Evolutionary conservation across 768 basidiomycete species (phyloP).

Genomic region (Boletus sensibilis): DNA sequence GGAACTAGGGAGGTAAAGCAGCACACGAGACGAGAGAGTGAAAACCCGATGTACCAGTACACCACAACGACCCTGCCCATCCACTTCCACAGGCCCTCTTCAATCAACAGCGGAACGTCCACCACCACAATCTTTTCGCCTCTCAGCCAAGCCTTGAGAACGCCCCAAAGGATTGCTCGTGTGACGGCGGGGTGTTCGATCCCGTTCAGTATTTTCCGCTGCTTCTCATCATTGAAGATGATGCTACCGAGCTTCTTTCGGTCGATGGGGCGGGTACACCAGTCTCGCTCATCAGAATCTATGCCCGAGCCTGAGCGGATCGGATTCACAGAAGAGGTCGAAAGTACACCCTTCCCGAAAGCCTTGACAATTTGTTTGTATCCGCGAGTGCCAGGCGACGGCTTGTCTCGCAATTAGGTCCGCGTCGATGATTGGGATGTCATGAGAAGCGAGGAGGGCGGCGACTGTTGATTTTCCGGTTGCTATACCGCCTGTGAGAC

Average conservation of each 20-base stretch:
- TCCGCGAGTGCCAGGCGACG: constrained; percentile 76
- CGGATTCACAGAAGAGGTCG: constrained; percentile 22
- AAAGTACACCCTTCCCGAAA: constrained; percentile 73
- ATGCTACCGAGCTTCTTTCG: constrained; percentile 80
- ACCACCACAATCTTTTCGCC: constrained; percentile 80
- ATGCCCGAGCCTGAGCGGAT: not conserved
- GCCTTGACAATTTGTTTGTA: constrained; percentile 62
- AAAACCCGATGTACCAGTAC: constrained; percentile 65
- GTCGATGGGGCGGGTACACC: constrained; percentile 67
- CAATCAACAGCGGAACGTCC: constrained; percentile 91
- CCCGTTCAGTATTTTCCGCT: constrained; percentile 71
- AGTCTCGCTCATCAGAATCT: not conserved
- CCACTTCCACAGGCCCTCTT: constrained; percentile 80
- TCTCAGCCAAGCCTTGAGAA: constrained; percentile 68
- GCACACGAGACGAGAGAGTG: not conserved
- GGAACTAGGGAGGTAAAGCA: constrained; percentile 48
- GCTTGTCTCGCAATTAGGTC: constrained; percentile 86
- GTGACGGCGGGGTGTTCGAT: constrained; percentile 94
- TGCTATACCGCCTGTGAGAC: constrained; percentile 94
- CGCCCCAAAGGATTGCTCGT: constrained; percentile 66
- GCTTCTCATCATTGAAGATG: constrained; percentile 74
- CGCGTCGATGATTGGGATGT: constrained; percentile 88
- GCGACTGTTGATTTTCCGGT: constrained; percentile 97
- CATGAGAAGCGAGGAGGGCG: constrained; percentile 57
- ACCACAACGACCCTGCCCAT: constrained; percentile 86